These are phyloP conservation scores for Akanthomyces uredinophilus DNA, from an alignment of 2,329 filamentous ascomycete genomes.

Conservation along the genomic window DNA sequence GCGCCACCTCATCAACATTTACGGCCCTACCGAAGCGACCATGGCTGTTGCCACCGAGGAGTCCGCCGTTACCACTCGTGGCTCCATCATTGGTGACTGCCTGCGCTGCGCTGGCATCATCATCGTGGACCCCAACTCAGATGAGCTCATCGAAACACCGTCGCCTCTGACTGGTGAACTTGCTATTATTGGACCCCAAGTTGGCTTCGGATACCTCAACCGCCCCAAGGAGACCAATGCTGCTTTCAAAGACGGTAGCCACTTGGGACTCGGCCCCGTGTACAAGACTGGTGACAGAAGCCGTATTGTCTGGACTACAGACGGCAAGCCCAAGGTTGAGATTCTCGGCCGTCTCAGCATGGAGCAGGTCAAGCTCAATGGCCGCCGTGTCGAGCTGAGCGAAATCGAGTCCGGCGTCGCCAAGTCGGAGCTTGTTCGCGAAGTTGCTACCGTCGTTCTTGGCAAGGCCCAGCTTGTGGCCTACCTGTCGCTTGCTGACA, in stretches of 20 bases:
- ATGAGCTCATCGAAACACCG: slow-evolving; percentile 2
- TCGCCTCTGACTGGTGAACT: slow-evolving; percentile 14
- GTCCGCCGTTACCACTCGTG: slow-evolving; percentile 4
- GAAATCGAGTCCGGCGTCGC: slow-evolving; percentile 12
- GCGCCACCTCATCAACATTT: slow-evolving; percentile 13
- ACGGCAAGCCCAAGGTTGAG: slow-evolving; percentile 14
- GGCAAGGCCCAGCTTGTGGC: slow-evolving; percentile 17
- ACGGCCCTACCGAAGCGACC: slow-evolving; percentile 15
- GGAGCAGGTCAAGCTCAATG: slow-evolving; percentile 16
- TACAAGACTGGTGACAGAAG: slow-evolving; percentile 12
- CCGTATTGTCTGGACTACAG: slow-evolving; percentile 9
- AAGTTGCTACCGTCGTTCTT: slow-evolving; percentile 43
- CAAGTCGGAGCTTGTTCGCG: slow-evolving; percentile 18
- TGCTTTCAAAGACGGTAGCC: slow-evolving; percentile 9
- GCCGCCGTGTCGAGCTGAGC: slow-evolving; percentile 13
- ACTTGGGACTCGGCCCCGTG: slow-evolving; percentile 34
- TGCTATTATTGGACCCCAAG: slow-evolving; percentile 24
- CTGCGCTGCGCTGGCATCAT: slow-evolving; percentile 13
- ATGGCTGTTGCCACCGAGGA: slow-evolving; percentile 12
- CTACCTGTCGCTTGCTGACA: slow-evolving; percentile 7
- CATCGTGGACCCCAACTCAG: slow-evolving; percentile 12
- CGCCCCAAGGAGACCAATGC: slow-evolving; percentile 13
- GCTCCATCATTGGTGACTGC: slow-evolving; percentile 13
- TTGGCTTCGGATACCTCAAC: slow-evolving; percentile 16
- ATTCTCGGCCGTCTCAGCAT: slow-evolving; percentile 12